Base-by-base conservation (phyloP, 2,329 filamentous ascomycete genomes). In the Leptographium wingfieldii region DNA sequence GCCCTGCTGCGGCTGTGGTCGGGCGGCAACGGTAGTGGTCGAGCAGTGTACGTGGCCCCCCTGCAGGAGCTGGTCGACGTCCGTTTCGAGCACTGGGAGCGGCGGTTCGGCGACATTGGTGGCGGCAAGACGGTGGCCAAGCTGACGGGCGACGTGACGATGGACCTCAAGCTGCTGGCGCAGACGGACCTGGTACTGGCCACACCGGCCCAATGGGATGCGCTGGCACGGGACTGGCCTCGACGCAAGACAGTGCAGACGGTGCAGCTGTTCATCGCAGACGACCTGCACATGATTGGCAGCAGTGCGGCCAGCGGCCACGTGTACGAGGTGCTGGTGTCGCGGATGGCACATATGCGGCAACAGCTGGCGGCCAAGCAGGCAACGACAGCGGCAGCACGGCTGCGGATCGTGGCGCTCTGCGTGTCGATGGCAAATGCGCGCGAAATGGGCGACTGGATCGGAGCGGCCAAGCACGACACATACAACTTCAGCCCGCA, bases 401-500 rank as follows among this genome's bases (percentile, higher is more conserved):
- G 38, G 12, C 81, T 97, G 76, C 86, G 94, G 57, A 92, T 97
- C 55, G 76, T 99, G 59, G 94, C 91, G 2, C 75, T 99, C 62
- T 92, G 90, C 69, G 94, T 96, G 33, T 95, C 94, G 29, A 79
- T 99, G 27, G 86, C 94, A 5, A 97, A 96, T 70, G 92, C 92
- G 56, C 84, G 91, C 61, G 94, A 99, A 68, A 83, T 99, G 67
- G 92, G 92, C 57, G 94, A 96, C 73, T 99, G 94, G 94, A 91
- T 99, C 66, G 94, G 95, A 65, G 94, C 92, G 9, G 95, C 86
- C 72, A 97, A 96, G 77, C 94, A 99, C 71, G 95, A 94, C 56
- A 96, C 96, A 64, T 99, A 92, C 80, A 99, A 99, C 75, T 99
- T 99, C 76, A 96, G 90, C 67, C 94, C 94, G 2, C 87, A 92